Percentiles rank a stretch among this genome's conserved stretches.
Evolutionary conservation across 495 filamentous ascomycete genomes (phyloP).

Genomic region (Echria macrotheca): DNA sequence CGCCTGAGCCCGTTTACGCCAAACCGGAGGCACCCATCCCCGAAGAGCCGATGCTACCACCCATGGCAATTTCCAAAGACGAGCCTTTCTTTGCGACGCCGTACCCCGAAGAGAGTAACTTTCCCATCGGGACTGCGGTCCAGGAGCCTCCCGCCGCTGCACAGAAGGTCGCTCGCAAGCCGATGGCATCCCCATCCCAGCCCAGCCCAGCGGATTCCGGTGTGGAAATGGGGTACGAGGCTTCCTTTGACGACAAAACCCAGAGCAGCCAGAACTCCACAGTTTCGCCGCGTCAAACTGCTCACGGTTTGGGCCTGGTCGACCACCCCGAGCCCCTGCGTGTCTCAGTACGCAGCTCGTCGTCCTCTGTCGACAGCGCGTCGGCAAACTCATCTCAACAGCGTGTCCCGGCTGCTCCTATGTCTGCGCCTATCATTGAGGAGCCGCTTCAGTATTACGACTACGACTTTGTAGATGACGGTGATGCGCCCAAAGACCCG

Average conservation of each 20-base stretch:
- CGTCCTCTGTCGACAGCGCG: slow-evolving; percentile 11
- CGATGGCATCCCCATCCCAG: slow-evolving; percentile 18
- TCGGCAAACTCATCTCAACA: slow-evolving; percentile 8
- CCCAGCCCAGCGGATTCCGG: slow-evolving; percentile 23
- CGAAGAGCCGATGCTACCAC: slow-evolving; percentile 5
- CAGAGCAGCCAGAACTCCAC: slow-evolving; percentile 12
- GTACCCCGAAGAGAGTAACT: slow-evolving; percentile 1
- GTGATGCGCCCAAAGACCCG: slow-evolving; percentile 6
- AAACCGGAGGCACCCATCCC: slow-evolving; percentile 8
- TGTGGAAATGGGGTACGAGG: slow-evolving; percentile 21
- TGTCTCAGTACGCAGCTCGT: slow-evolving; percentile 17
- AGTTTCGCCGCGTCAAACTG: slow-evolving; percentile 11
- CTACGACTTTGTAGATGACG: slow-evolving; percentile 18
- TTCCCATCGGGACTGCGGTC: slow-evolving; percentile 18
- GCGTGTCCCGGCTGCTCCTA: slow-evolving; percentile 4
- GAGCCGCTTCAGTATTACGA: slow-evolving; percentile 27
- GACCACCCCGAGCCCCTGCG: slow-evolving; percentile 15
- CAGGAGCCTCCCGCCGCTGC: slow-evolving; percentile 35
- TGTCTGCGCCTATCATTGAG: slow-evolving; percentile 18
- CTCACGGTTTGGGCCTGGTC: slow-evolving; percentile 19
- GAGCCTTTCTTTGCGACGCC: neutral
- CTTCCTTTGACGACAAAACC: slow-evolving; percentile 17
- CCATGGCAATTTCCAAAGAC: slow-evolving; percentile 1
- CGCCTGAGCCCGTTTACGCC: slow-evolving; percentile 21
- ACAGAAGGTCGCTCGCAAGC: slow-evolving; percentile 20